Evolutionary conservation across 495 filamentous ascomycete species (phyloP), one percentile per base, ranked within the genome.

Genomic region (Parathielavia hyrcaniae): DNA sequence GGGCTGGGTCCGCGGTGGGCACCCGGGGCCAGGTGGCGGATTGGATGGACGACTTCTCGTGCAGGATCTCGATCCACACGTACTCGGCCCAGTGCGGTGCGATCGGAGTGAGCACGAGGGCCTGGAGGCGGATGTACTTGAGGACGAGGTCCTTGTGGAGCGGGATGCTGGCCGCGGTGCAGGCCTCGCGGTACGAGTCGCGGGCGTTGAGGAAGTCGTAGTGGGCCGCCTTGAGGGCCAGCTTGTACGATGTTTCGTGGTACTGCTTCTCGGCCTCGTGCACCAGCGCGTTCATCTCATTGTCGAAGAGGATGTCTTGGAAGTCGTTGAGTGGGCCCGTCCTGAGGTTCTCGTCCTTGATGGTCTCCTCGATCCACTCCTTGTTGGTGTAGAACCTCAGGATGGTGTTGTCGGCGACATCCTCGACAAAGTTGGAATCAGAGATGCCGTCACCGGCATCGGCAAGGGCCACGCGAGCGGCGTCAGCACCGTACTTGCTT

Each of bases 391-490:
- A 88, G 34, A 97, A 80, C 63, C 90, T 81, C 57, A 97, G 79
- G 64, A 97, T 93, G 64, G 84, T 91, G 67, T 84, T 87, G 71
- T 96, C 90, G 41, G 92, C 92, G 30, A 96, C 91, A 61, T 84
- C 81, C 75, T 99, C 93, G 62, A 96, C 93, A 64, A 99, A 95
- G 76, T 99, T 99, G 55, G 93, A 92, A 74, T 98, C 93, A 58
- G 90, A 85, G 55, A 97, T 88, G 53, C 89, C 88, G 72, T 98
- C 93, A 64, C 93, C 93, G 17, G 89, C 90, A 74, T 98, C 93
- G 34, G 92, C 91, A 55, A 98, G 84, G 9, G 91, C 90, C 59
- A 98, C 87, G 68, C 92, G 80, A 35, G 88, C 86, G 17, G 92
- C 92, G 73, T 97, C 92, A 9, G 93, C 91, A 62, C 92, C 93